Conservation (phyloP, 352 stramenopile genomes). For the Phytophthora foliorum region DNA sequence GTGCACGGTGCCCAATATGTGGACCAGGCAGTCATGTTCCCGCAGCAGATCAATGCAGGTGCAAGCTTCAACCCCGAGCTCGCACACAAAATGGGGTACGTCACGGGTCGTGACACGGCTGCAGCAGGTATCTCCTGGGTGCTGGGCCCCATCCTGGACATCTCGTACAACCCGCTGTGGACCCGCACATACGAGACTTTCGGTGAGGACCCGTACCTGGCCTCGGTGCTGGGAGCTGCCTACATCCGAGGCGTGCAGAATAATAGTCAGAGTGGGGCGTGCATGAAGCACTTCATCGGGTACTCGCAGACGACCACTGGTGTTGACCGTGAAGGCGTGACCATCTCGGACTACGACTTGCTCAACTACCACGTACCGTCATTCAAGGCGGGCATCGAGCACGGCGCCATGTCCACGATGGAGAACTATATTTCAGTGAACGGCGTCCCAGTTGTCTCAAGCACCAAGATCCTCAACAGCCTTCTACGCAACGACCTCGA, state of each 20-base stretch:
- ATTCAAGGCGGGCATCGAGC: slow-evolving; percentile 75
- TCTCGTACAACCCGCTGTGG: slow-evolving; percentile 90
- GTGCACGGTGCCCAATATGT: slow-evolving; percentile 92
- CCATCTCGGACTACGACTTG: slow-evolving; percentile 70
- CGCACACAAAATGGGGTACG: slow-evolving; percentile 58
- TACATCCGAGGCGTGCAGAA: slow-evolving; percentile 86
- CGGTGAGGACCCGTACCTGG: slow-evolving; percentile 88
- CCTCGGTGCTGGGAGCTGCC: slow-evolving; percentile 67
- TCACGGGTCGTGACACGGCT: slow-evolving; percentile 85
- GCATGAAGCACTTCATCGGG: slow-evolving; percentile 89
- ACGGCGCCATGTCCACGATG: slow-evolving; percentile 90
- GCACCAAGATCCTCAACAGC: slow-evolving; percentile 66
- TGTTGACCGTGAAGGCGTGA: slow-evolving; percentile 82
- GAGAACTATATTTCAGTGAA: slow-evolving; percentile 93
- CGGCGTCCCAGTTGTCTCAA: slow-evolving; percentile 85
- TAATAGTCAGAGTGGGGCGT: slow-evolving; percentile 67
- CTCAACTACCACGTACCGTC: slow-evolving; percentile 83
- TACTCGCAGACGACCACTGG: slow-evolving; percentile 80
- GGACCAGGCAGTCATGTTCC: slow-evolving; percentile 79
- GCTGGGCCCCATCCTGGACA: slow-evolving; percentile 84
- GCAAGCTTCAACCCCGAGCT: slow-evolving; percentile 88
- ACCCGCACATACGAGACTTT: slow-evolving; percentile 93
- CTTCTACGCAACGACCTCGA: slow-evolving; percentile 78
- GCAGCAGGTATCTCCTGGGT: slow-evolving; percentile 90
- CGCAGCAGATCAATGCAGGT: slow-evolving; percentile 88